These are phyloP conservation scores for Passiflora organensis DNA, from an alignment of 345 rosid genomes.

Conservation along the genomic window DNA sequence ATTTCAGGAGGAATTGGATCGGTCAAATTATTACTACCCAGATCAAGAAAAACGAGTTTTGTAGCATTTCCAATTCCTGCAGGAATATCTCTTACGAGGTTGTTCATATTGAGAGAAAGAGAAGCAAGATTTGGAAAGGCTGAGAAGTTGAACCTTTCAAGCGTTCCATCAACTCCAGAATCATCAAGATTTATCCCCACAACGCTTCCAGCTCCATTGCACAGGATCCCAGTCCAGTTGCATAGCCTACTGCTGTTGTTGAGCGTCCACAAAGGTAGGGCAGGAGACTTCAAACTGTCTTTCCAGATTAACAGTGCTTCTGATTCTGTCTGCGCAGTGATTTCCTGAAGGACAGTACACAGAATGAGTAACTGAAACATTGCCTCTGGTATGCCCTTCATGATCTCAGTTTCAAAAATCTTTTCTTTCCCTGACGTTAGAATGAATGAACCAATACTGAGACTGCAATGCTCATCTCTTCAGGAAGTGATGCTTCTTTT, in stretches of 20 bases:
- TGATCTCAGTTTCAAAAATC: background rate
- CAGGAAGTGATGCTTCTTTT: too few relatives aligned
- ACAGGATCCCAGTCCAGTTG: conserved; percentile 36
- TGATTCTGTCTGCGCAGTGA: conserved; percentile 4
- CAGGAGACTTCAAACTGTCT: conserved; percentile 10
- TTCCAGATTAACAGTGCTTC: conserved; percentile 12
- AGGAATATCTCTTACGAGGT: conserved; percentile 32
- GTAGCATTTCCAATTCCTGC: conserved; percentile 25
- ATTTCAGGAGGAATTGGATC: conserved; percentile 36
- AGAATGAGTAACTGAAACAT: background rate
- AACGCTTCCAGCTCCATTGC: conserved; percentile 23
- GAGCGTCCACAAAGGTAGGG: conserved; percentile 14
- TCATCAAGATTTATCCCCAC: conserved; percentile 25
- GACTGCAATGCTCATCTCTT: too few relatives aligned
- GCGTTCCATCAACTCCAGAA: conserved; percentile 35
- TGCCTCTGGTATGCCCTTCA: background rate
- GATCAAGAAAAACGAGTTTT: conserved; percentile 36
- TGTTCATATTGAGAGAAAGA: conserved; percentile 34
- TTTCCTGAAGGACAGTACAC: background rate
- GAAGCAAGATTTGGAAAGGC: conserved; percentile 36
- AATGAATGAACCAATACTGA: background rate
- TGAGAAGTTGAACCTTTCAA: conserved; percentile 34
- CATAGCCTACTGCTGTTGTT: conserved; percentile 19
- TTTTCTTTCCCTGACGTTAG: background rate
- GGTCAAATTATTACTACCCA: conserved; percentile 32